Evolutionary conservation across 1,139 yeast genomes (phyloP), one percentile per base, ranked within the genome.

Genomic region (Blastobotrys persicus): DNA sequence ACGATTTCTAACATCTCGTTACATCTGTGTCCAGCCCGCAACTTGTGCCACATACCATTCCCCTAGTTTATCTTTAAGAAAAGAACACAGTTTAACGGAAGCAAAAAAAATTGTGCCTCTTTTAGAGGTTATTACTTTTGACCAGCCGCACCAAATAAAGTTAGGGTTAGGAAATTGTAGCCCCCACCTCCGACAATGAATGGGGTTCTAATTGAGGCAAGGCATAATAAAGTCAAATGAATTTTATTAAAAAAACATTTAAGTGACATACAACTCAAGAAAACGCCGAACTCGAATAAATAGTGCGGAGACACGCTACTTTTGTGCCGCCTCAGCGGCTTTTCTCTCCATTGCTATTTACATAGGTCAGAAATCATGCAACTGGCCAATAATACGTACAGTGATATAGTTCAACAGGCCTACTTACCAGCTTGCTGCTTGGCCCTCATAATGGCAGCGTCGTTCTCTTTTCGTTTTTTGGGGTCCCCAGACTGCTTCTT

Each of bases 391-490:
- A 23, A 19, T 40, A 26, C 11, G 9, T 39, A 20, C 37, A 17
- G 12, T 23, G 28, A 9, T 9, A 23, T 23, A 6, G 11, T 16
- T 14, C 5, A 9, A 18, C 14, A 20, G 11, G 12, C 4, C 18
- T 46, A 79, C 85, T 59, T 74, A 79, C 89, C 88, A 55, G 82
- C 86, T 38, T 83, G 84, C 71, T 91, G 98, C 68, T 91, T 91
- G 61, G 79, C 80, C 67, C 98, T 81, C 80, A 89, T 78, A 60
- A 82, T 85, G 49, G 85, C 95, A 26, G 96, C 97, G 65, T 91
- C 94, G 42, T 73, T 77, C 64, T 91, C 96, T 82, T 83, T 78
- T 64, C 96, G 76, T 67, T 88, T 86, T 55, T 76, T 75, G 39
- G 95, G 92, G 64, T 88, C 96, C 26, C 97, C 97, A 3, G 72